phyloP scores from a whole-genome alignment of 1,139 yeast genomes.

The Protomyces arabidopsidicola region DNA sequence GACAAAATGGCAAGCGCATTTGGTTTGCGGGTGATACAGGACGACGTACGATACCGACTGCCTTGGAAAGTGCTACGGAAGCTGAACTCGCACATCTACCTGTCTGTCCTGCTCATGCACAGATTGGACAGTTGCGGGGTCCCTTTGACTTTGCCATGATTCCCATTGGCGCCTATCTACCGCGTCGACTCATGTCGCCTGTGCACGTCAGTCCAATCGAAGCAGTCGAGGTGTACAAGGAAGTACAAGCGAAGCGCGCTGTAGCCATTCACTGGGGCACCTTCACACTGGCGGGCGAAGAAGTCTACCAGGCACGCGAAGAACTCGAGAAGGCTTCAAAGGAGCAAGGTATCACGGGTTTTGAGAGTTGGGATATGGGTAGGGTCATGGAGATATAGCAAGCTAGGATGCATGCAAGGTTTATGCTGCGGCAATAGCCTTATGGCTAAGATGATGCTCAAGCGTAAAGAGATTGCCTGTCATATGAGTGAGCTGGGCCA shows the following conservation, averaged over 20 bases:
- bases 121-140: conserved; percentile 62
- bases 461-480: no score
- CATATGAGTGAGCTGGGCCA: no score
- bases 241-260: conserved; percentile 57
- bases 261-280: conserved; percentile 97
- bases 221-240: conserved; percentile 61
- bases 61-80: conserved; percentile 27
- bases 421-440: no score
- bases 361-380: conserved; percentile 26
- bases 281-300: conserved; percentile 78
- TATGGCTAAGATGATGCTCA: no score
- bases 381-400: conserved; percentile 5
- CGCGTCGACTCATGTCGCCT: conserved; percentile 87
- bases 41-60: conserved; percentile 56
- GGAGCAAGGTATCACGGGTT: conserved; percentile 10
- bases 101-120: conserved; percentile 45
- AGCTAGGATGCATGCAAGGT: no score
- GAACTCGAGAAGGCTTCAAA: conserved; percentile 36
- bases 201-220: conserved; percentile 81
- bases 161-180: conserved; percentile 96
- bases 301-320: conserved; percentile 72
- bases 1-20: conserved; percentile 14
- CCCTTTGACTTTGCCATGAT: conserved; percentile 58
- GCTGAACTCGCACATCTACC: conserved; percentile 24
- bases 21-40: conserved; percentile 66